These are phyloP conservation scores for Astragalus glycyphyllos DNA, from an alignment of 306 rosid genomes.

Conservation along the genomic window DNA sequence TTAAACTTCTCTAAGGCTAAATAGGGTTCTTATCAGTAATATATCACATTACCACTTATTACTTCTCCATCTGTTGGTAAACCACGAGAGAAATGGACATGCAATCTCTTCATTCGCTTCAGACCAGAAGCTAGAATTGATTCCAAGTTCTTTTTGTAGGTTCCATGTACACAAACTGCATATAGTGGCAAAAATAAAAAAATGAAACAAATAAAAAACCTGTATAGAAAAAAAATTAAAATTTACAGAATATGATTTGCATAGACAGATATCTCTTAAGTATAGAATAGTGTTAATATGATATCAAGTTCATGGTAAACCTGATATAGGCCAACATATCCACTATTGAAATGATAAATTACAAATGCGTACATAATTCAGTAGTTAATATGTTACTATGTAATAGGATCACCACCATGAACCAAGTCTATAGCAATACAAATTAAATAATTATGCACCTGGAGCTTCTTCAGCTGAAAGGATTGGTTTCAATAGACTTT, in stretches of 20 bases:
- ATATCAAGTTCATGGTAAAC: slow-evolving; percentile 7
- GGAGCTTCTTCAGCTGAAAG: slow-evolving; percentile 81
- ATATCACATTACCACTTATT: slow-evolving; percentile 73
- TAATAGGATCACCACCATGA: not conserved
- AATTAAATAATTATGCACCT: slow-evolving; percentile 53
- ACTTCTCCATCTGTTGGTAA: slow-evolving; percentile 92
- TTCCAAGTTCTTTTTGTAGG: slow-evolving; percentile 77
- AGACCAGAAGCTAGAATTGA: slow-evolving; percentile 82
- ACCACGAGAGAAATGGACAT: slow-evolving; percentile 88
- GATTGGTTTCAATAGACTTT: slow-evolving; percentile 75
- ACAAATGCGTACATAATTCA: slow-evolving; percentile 13
- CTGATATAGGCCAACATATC: slow-evolving; percentile 5
- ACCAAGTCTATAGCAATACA: slow-evolving; percentile 3
- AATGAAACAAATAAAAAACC: slow-evolving; percentile 17
- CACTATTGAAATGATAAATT: slow-evolving; percentile 1
- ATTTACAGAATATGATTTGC: not conserved
- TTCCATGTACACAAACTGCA: slow-evolving; percentile 95
- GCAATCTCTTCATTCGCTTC: slow-evolving; percentile 89
- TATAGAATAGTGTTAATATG: not conserved
- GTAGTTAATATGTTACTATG: slow-evolving; percentile 9
- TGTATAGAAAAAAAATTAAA: not conserved
- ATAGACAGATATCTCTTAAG: not conserved
- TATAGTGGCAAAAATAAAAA: not conserved
- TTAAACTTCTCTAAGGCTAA: not conserved
- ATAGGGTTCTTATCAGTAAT: not conserved